Evolutionary conservation across 2,329 filamentous ascomycete species (phyloP).

Genomic region (Alternaria rosae): DNA sequence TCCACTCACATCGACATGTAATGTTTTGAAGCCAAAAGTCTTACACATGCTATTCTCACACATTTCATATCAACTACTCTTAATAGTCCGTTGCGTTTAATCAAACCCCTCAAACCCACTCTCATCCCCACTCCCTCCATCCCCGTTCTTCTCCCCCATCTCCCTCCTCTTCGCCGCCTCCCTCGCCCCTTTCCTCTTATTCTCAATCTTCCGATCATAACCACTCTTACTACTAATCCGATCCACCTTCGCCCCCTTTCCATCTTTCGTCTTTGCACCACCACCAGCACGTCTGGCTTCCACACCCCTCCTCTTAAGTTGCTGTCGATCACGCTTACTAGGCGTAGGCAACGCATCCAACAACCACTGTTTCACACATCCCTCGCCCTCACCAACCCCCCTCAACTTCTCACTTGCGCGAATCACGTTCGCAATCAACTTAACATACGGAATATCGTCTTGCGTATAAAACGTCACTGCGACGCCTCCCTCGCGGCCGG

Average conservation of each 20-base stretch:
- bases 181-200: conserved; percentile 66
- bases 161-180: conserved; percentile 46
- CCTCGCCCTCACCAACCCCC: conserved; percentile 50
- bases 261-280: conserved; percentile 29
- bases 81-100: not conserved
- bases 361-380: conserved; percentile 71
- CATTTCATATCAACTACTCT: not conserved
- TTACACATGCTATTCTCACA: not conserved
- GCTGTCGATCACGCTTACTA: conserved; percentile 82
- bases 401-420: conserved; percentile 78
- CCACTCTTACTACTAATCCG: conserved; percentile 86
- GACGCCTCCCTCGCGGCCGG: conserved; percentile 84
- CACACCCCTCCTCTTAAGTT: conserved; percentile 81
- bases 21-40: not conserved
- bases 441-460: conserved; percentile 89
- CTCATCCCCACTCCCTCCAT: conserved; percentile 16
- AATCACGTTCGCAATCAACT: conserved; percentile 93
- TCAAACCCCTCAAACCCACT: conserved; percentile 53
- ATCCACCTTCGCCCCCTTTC: conserved; percentile 36
- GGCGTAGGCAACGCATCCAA: conserved; percentile 85
- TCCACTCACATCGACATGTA: not conserved
- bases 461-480: conserved; percentile 95
- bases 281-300: conserved; percentile 67
- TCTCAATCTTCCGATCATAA: conserved; percentile 73
- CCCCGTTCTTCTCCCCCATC: conserved; percentile 23